These are phyloP conservation scores for Arctium minus DNA, from an alignment of 129 eudicot species.

Conservation along the genomic window DNA sequence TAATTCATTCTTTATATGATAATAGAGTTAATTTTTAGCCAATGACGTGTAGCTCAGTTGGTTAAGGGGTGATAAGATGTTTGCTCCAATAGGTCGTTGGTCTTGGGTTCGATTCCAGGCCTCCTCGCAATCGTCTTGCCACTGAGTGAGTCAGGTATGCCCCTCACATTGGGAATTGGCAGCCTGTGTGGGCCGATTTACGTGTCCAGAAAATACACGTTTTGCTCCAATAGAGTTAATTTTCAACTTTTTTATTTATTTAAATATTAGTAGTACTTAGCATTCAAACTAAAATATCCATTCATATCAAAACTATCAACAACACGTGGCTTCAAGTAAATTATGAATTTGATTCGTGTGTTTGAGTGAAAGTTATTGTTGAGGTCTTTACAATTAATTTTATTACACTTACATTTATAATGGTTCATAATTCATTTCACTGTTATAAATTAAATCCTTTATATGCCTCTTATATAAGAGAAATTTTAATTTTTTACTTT, in stretches of 20 bases:
- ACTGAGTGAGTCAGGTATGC: too few relatives aligned
- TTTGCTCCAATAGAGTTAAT: neutral
- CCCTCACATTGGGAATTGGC: too few relatives aligned
- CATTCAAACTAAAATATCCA: neutral
- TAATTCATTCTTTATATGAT: neutral
- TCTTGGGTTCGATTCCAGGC: too few relatives aligned
- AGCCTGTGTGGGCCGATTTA: too few relatives aligned
- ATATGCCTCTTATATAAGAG: neutral
- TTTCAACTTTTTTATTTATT: neutral
- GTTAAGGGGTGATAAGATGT: too few relatives aligned
- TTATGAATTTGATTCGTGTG: neutral
- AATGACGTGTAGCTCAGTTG: too few relatives aligned
- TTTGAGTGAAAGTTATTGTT: neutral
- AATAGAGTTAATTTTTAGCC: neutral
- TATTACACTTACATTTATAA: neutral
- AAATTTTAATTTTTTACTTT: too few relatives aligned
- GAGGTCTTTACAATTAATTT: neutral
- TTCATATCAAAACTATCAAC: neutral
- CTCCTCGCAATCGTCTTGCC: too few relatives aligned
- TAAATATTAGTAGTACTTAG: neutral
- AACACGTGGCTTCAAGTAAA: neutral
- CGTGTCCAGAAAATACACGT: too few relatives aligned
- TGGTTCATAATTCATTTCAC: neutral
- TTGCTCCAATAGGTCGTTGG: too few relatives aligned
- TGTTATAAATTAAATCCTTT: neutral